A percentile compares a stretch with the other conserved stretches of the same genome.
Evolutionary conservation across 2,329 filamentous ascomycete genomes (phyloP).

Genomic region (Calonectria pseudoturangicola): DNA sequence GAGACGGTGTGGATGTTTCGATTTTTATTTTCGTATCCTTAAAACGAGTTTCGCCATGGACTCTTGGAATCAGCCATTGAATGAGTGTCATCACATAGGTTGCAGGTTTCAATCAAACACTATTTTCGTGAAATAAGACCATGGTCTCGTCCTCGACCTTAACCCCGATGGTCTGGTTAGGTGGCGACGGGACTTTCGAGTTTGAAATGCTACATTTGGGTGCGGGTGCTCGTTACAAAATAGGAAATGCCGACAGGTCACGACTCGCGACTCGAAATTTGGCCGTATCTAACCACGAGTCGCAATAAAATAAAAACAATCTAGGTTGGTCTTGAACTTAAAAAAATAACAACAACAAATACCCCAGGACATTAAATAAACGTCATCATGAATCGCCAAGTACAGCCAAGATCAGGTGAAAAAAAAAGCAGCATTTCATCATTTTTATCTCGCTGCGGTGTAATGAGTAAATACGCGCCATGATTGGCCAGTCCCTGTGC

Average conservation of each 20-base stretch:
- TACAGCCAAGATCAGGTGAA: no score
- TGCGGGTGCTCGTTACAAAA: not conserved
- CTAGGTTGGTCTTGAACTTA: not conserved
- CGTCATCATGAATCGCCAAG: not conserved
- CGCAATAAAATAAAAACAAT: not conserved
- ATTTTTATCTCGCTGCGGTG: conserved; percentile 30
- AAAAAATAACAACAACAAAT: not conserved
- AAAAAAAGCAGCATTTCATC: conserved; percentile 28
- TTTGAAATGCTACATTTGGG: conserved; percentile 2
- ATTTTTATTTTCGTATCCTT: not conserved
- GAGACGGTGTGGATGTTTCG: not conserved
- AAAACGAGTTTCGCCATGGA: not conserved
- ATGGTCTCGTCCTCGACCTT: not conserved
- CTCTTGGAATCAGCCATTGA: not conserved
- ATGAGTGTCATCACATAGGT: not conserved
- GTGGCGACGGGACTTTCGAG: not conserved
- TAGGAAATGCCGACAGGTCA: conserved; percentile 23
- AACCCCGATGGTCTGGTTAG: not conserved
- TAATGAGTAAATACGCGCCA: conserved; percentile 10
- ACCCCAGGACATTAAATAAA: conserved; percentile 11
- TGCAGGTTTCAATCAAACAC: not conserved
- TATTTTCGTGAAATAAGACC: not conserved
- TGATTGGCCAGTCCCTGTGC: conserved; percentile 47
- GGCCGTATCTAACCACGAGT: not conserved
- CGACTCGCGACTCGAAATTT: conserved; percentile 36